These are phyloP conservation scores for Cephalotrichum gorgonifer DNA, from an alignment of 2,329 filamentous ascomycete species.

Conservation along the genomic window DNA sequence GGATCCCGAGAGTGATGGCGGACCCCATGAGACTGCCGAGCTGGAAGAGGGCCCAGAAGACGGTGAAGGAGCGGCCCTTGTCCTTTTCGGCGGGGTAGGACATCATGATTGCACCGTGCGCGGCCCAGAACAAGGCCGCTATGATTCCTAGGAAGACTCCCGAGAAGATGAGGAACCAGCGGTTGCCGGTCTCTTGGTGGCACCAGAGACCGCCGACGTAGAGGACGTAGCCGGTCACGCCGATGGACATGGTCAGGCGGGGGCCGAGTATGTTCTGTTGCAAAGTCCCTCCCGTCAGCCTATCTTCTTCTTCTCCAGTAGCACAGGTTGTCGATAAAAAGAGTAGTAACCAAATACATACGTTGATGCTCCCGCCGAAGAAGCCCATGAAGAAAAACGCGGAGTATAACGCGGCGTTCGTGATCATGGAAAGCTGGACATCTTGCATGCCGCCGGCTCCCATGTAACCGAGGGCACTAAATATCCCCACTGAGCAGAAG, in stretches of 20 bases:
- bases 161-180: constrained; percentile 39
- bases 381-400: constrained; percentile 8
- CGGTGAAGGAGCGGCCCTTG: constrained; percentile 10
- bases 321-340: constrained; percentile 20
- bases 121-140: constrained; percentile 39
- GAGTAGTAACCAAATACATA: constrained; percentile 36
- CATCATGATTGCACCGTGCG: constrained; percentile 36
- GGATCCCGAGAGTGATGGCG: constrained; percentile 15
- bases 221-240: constrained; percentile 35
- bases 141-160: constrained; percentile 35
- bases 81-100: constrained; percentile 27
- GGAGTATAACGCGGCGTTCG: constrained; percentile 14
- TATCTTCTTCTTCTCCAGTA: neutral
- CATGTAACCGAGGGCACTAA: constrained; percentile 44
- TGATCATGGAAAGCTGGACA: constrained; percentile 27
- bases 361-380: constrained; percentile 28
- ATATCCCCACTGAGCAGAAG: constrained; percentile 38
- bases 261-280: constrained; percentile 38
- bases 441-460: constrained; percentile 41
- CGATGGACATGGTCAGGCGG: constrained; percentile 30
- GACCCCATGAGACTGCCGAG: constrained; percentile 13
- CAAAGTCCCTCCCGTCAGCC: constrained; percentile 8
- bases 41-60: constrained; percentile 15
- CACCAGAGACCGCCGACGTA: constrained; percentile 36
- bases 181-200: constrained; percentile 38